phyloP scores from a whole-genome alignment of 2,329 filamentous ascomycete genomes.

The Colletotrichum plurivorum region DNA sequence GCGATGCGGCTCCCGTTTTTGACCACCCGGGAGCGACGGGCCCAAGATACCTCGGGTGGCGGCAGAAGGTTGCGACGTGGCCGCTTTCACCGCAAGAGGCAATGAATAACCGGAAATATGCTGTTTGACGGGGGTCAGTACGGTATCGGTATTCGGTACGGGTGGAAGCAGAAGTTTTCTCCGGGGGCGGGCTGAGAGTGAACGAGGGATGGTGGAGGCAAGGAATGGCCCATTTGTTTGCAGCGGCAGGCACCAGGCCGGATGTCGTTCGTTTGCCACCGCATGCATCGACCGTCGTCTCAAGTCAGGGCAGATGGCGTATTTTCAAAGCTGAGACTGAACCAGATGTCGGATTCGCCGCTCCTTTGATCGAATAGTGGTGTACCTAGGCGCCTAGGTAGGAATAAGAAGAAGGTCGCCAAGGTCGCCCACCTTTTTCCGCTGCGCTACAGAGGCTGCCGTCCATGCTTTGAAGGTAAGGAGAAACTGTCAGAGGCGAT shows the following conservation, averaged over 20 bases:
- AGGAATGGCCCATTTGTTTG: slow-evolving; percentile 17
- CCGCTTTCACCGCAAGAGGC: slow-evolving; percentile 46
- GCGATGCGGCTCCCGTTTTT: slow-evolving; percentile 48
- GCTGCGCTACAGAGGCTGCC: slow-evolving; percentile 1
- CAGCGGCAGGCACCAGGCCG: slow-evolving; percentile 21
- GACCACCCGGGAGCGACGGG: slow-evolving; percentile 22
- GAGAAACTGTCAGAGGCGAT: neutral
- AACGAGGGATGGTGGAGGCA: slow-evolving; percentile 3
- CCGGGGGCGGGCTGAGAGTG: slow-evolving; percentile 5
- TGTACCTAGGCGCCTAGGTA: neutral
- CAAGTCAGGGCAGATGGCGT: slow-evolving; percentile 16
- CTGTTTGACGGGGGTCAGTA: slow-evolving; percentile 14
- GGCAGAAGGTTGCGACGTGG: slow-evolving; percentile 51
- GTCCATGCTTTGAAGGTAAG: neutral
- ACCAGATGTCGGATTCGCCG: slow-evolving; percentile 22
- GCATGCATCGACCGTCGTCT: slow-evolving; percentile 33
- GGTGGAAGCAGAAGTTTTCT: slow-evolving; percentile 3
- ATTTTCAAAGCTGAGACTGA: neutral
- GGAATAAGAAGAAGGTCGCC: slow-evolving; percentile 28
- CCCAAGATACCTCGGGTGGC: slow-evolving; percentile 44
- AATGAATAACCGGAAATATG: slow-evolving; percentile 25
- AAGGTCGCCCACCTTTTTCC: slow-evolving; percentile 7
- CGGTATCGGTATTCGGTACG: neutral
- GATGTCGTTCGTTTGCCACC: slow-evolving; percentile 31
- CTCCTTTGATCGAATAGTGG: slow-evolving; percentile 15